These are phyloP conservation scores for Mentha longifolia DNA, from an alignment of 257 asterid species.

Conservation along the genomic window DNA sequence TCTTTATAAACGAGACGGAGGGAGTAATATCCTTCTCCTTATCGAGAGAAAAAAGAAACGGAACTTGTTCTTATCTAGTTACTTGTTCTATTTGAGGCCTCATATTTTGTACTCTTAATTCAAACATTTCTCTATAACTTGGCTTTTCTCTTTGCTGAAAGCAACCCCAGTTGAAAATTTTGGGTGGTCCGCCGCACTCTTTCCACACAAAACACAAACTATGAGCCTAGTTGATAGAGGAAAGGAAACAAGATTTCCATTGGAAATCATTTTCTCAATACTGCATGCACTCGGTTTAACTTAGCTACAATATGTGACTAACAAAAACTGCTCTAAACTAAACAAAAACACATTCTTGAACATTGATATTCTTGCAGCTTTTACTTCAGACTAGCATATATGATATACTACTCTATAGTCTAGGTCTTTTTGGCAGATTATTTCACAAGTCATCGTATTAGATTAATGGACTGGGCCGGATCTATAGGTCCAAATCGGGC, in stretches of 20 bases:
- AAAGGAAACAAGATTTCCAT: background rate
- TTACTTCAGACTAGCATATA: too few relatives aligned
- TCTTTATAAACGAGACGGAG: too few relatives aligned
- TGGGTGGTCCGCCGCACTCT: background rate
- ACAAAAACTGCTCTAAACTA: background rate
- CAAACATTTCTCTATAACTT: background rate
- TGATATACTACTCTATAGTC: too few relatives aligned
- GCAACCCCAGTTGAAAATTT: conserved; percentile 7
- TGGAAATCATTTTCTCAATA: background rate
- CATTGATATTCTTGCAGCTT: background rate
- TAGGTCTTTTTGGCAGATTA: too few relatives aligned
- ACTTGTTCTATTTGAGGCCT: background rate
- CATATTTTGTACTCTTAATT: background rate
- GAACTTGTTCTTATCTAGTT: background rate
- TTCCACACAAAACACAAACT: background rate
- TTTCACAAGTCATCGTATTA: too few relatives aligned
- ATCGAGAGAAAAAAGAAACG: background rate
- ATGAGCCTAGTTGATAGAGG: background rate
- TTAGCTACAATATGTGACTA: background rate
- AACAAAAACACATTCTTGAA: background rate
- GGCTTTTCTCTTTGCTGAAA: background rate
- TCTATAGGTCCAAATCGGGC: too few relatives aligned
- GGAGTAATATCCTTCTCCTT: background rate
- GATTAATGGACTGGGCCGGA: too few relatives aligned
- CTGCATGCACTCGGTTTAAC: too few relatives aligned